phyloP scores from a whole-genome alignment of 768 basidiomycete genomes.

The Russula foetens region DNA sequence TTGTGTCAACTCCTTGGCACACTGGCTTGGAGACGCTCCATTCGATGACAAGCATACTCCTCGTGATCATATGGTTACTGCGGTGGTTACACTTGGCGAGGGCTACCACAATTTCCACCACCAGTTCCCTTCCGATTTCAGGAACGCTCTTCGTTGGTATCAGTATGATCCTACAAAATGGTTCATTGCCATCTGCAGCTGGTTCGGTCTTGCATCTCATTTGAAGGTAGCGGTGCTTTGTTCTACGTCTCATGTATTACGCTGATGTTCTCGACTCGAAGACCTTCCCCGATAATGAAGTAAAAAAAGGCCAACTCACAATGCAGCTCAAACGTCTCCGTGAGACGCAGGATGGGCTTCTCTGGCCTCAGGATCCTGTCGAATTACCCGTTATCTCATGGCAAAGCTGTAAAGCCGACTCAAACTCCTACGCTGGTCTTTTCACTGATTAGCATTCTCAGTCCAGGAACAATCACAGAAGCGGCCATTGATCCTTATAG shows the following conservation, averaged over 20 bases:
- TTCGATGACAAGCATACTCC: conserved; percentile 96
- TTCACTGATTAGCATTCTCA: conserved; percentile 24
- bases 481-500: conserved; percentile 77
- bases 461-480: conserved; percentile 74
- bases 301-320: conserved; percentile 83
- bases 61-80: conserved; percentile 82
- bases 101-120: conserved; percentile 99
- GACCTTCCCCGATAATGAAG: conserved; percentile 62
- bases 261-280: conserved; percentile 15
- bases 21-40: conserved; percentile 89
- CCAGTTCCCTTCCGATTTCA: conserved; percentile 94
- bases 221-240: conserved; percentile 35
- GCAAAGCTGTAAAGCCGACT: conserved; percentile 62
- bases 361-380: conserved; percentile 71
- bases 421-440: background rate
- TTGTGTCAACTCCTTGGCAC: conserved; percentile 94
- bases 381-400: conserved; percentile 78
- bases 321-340: conserved; percentile 89
- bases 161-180: conserved; percentile 92
- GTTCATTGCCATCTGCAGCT: conserved; percentile 64
- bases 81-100: conserved; percentile 86
- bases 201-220: conserved; percentile 51
- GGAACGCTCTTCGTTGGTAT: conserved; percentile 93
- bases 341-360: conserved; percentile 63
- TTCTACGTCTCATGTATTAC: background rate